Evolutionary conservation across 352 stramenopile genomes (phyloP).

Genomic region (Phytopythium cucurbitacearum): DNA sequence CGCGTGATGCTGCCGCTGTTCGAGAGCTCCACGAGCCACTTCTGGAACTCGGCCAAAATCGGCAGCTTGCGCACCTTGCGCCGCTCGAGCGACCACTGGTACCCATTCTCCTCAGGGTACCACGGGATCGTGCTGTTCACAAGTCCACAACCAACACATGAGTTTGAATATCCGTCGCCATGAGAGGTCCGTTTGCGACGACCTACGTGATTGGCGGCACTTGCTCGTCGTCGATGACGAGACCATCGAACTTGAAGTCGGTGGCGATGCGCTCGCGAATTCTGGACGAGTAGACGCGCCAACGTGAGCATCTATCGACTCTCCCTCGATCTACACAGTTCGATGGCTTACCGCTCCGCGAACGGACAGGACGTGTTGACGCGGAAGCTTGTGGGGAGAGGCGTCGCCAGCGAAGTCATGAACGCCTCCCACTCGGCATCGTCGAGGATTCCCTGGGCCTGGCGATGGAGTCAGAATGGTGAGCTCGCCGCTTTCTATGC

Average conservation of each 20-base stretch:
- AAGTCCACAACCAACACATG: not conserved
- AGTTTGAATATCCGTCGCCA: not conserved
- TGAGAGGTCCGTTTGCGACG: not conserved
- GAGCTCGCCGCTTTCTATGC: too few relatives aligned
- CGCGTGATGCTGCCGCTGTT: conserved; percentile 94
- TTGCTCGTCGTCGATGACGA: conserved; percentile 77
- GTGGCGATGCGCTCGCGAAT: conserved; percentile 82
- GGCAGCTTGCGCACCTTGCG: conserved; percentile 91
- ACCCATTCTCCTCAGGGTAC: conserved; percentile 88
- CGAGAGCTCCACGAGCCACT: conserved; percentile 95
- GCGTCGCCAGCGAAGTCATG: conserved; percentile 85
- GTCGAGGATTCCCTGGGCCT: conserved; percentile 72
- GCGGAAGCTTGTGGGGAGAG: conserved; percentile 91
- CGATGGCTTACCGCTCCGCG: conserved; percentile 54
- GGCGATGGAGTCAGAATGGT: conserved; percentile 9
- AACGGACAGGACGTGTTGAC: conserved; percentile 91
- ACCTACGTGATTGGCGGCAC: conserved; percentile 63
- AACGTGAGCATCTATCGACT: not conserved
- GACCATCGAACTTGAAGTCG: conserved; percentile 83
- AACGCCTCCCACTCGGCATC: conserved; percentile 89
- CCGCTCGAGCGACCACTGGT: conserved; percentile 87
- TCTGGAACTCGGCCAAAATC: conserved; percentile 91
- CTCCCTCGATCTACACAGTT: not conserved
- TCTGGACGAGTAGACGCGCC: conserved; percentile 16
- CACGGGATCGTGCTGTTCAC: conserved; percentile 71